Conservation (phyloP, 2,329 filamentous ascomycete species). For the Fusarium phyllophilum region DNA sequence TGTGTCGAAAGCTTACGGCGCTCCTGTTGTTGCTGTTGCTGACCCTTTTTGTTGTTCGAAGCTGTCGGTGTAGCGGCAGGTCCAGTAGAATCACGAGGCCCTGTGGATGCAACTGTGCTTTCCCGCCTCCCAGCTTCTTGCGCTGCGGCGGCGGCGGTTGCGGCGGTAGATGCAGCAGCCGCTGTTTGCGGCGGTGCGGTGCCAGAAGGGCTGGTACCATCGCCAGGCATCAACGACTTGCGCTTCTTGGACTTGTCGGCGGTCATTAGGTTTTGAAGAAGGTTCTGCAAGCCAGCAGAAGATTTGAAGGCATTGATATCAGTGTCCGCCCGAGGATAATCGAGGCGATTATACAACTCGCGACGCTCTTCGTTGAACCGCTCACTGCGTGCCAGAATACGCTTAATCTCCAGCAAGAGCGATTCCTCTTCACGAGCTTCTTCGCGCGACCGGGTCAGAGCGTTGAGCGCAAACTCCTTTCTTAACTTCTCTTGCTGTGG, state of each 20-base stretch:
- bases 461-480: slow-evolving; percentile 84
- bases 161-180: slow-evolving; percentile 23
- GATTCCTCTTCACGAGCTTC: slow-evolving; percentile 94
- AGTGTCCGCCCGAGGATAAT: slow-evolving; percentile 77
- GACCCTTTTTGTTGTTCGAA: slow-evolving; percentile 61
- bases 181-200: slow-evolving; percentile 49
- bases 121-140: slow-evolving; percentile 59
- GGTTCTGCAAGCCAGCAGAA: slow-evolving; percentile 79
- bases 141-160: slow-evolving; percentile 42
- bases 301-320: slow-evolving; percentile 83
- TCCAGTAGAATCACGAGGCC: slow-evolving; percentile 50
- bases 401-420: slow-evolving; percentile 87
- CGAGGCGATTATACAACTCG: slow-evolving; percentile 87
- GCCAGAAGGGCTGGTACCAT: slow-evolving; percentile 60
- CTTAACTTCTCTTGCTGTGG: slow-evolving; percentile 79
- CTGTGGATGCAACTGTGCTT: slow-evolving; percentile 61
- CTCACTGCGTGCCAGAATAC: slow-evolving; percentile 88
- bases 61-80: slow-evolving; percentile 48
- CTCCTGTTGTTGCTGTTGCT: slow-evolving; percentile 53
- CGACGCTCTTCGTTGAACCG: slow-evolving; percentile 87
- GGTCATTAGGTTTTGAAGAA: slow-evolving; percentile 84
- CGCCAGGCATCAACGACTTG: slow-evolving; percentile 73
- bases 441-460: slow-evolving; percentile 82
- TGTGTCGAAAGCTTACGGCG: slow-evolving; percentile 77
- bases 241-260: slow-evolving; percentile 92